Percentiles rank a stretch among this genome's conserved stretches.
These are phyloP conservation scores for Backusella westeae DNA, from an alignment of 192 early-diverging fungal genomes.

Conservation along the genomic window DNA sequence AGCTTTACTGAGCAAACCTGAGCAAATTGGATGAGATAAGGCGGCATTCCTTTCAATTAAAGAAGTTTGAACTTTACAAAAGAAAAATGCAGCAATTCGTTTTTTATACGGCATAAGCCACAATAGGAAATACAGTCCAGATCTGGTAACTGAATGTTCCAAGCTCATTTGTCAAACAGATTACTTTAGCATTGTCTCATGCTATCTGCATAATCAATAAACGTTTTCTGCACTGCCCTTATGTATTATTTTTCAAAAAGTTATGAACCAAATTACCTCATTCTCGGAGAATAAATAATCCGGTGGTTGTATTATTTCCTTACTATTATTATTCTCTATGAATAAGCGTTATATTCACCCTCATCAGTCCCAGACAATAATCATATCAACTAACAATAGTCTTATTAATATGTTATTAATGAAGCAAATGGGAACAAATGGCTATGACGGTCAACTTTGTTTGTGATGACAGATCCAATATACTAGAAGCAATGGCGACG, in stretches of 20 bases:
- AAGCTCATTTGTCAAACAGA: too few species aligned
- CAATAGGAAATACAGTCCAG: neutral
- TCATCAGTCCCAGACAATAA: too few species aligned
- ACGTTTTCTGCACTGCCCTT: too few species aligned
- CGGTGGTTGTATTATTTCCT: too few species aligned
- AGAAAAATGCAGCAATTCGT: neutral
- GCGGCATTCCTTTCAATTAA: neutral
- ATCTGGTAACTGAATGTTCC: neutral
- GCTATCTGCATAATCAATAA: too few species aligned
- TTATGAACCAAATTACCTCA: too few species aligned
- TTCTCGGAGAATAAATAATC: too few species aligned
- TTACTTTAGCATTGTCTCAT: too few species aligned
- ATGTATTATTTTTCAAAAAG: too few species aligned
- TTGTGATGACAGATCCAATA: neutral
- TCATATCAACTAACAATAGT: neutral
- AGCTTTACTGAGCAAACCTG: neutral
- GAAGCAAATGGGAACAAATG: neutral
- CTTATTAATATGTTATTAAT: neutral
- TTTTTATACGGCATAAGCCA: neutral
- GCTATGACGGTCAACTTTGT: neutral
- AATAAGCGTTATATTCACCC: too few species aligned
- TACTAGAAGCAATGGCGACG: neutral
- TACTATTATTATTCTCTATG: too few species aligned
- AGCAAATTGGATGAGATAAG: conserved; percentile 11
- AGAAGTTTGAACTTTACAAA: neutral